Conservation (phyloP, 1,284 basidiomycete genomes). For the Austroboletus novae-zelandiae region DNA sequence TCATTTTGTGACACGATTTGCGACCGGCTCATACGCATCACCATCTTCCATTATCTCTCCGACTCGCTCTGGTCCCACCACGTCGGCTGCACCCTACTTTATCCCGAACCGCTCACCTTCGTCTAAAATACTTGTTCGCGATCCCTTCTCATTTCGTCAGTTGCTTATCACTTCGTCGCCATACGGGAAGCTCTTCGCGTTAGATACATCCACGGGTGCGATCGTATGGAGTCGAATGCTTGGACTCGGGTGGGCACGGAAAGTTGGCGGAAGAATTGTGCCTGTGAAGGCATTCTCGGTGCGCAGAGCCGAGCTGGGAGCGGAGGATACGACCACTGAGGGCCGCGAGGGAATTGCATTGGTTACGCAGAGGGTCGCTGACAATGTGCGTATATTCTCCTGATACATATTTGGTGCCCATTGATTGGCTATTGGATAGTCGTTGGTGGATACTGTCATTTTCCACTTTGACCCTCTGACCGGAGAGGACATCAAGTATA, state of each 20-base stretch:
- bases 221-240: slow-evolving; percentile 76
- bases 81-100: slow-evolving; percentile 35
- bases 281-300: slow-evolving; percentile 50
- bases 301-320: slow-evolving; percentile 7
- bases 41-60: slow-evolving; percentile 33
- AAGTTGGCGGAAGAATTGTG: slow-evolving; percentile 51
- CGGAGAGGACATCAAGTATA: slow-evolving; percentile 52
- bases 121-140: slow-evolving; percentile 50
- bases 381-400: slow-evolving; percentile 49
- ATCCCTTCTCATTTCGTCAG: slow-evolving; percentile 88
- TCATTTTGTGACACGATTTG: slow-evolving; percentile 71
- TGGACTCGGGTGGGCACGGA: slow-evolving; percentile 60
- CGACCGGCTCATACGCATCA: slow-evolving; percentile 61
- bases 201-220: slow-evolving; percentile 77
- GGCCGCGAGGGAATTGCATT: slow-evolving; percentile 49
- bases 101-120: slow-evolving; percentile 26
- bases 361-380: slow-evolving; percentile 56
- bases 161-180: slow-evolving; percentile 73
- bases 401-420: background rate
- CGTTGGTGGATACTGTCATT: slow-evolving; percentile 63
- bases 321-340: slow-evolving; percentile 1
- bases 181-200: slow-evolving; percentile 77
- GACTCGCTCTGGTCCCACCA: slow-evolving; percentile 14
- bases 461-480: slow-evolving; percentile 82
- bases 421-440: slow-evolving; percentile 19